phyloP scores from a whole-genome alignment of 371 early-diverging fungal genomes.

The Mortierella sp. region DNA sequence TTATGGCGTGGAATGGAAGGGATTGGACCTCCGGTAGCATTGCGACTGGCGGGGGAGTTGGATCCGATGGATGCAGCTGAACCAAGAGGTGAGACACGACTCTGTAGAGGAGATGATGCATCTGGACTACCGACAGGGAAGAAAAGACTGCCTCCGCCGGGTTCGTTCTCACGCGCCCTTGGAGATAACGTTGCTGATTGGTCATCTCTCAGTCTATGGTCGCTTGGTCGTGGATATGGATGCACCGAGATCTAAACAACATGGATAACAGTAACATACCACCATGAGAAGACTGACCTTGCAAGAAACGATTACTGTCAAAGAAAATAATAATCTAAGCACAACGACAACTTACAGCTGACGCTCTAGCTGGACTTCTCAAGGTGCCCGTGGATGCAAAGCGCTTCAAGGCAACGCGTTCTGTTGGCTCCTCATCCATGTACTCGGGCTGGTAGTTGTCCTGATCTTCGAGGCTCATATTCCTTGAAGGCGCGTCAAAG shows the following conservation, averaged over 20 bases:
- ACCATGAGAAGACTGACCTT: not conserved
- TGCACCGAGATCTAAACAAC: constrained; percentile 15
- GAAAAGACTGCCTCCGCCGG: constrained; percentile 26
- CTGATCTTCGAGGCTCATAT: not conserved
- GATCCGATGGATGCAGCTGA: constrained; percentile 37
- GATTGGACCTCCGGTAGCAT: constrained; percentile 12
- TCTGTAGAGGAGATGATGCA: constrained; percentile 16
- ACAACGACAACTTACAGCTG: constrained; percentile 16
- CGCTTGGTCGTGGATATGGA: constrained; percentile 18
- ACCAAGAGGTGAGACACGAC: constrained; percentile 34
- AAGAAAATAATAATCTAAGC: not conserved
- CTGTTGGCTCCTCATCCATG: constrained; percentile 35
- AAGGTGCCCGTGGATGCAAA: constrained; percentile 49
- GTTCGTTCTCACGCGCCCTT: constrained; percentile 32
- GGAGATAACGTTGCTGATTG: constrained; percentile 35
- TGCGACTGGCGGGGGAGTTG: constrained; percentile 29
- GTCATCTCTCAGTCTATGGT: constrained; percentile 15
- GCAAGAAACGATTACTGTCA: not conserved
- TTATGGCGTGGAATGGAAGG: constrained; percentile 19
- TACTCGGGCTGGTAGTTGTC: constrained; percentile 27
- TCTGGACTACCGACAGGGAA: constrained; percentile 42
- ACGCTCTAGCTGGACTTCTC: constrained; percentile 12
- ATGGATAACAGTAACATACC: not conserved
- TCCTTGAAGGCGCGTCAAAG: constrained; percentile 7
- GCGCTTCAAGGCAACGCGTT: constrained; percentile 36